These are phyloP conservation scores for Pichia sp. DNA, from an alignment of 1,139 yeast genomes.

Conservation along the genomic window DNA sequence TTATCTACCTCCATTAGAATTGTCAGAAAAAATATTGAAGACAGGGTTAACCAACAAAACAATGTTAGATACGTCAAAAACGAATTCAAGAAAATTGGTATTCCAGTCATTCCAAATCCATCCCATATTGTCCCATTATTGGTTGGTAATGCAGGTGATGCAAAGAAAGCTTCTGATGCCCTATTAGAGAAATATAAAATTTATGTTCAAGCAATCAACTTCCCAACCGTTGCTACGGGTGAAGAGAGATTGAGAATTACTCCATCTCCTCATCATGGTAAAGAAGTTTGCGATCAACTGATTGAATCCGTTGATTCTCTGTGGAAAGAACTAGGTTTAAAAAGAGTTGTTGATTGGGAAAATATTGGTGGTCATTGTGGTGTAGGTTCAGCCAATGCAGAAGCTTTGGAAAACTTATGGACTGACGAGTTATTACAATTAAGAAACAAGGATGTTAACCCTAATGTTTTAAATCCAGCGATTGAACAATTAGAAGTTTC, in stretches of 20 bases:
- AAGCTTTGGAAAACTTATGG: conserved; percentile 57
- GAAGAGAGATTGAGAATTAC: conserved; percentile 94
- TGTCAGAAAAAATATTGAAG: conserved; percentile 69
- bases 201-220: conserved; percentile 96
- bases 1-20: conserved; percentile 80
- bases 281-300: conserved; percentile 66
- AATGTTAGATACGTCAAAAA: conserved; percentile 81
- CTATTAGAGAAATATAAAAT: conserved; percentile 77
- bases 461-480: conserved; percentile 55
- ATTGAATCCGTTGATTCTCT: conserved; percentile 74
- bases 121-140: conserved; percentile 94
- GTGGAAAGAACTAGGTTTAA: conserved; percentile 64
- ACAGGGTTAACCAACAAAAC: conserved; percentile 77
- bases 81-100: conserved; percentile 59
- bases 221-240: conserved; percentile 96
- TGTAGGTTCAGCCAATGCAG: conserved; percentile 51
- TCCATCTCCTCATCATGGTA: conserved; percentile 94
- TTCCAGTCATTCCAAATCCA: conserved; percentile 96
- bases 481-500: conserved; percentile 57
- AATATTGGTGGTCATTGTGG: conserved; percentile 80
- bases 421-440: conserved; percentile 67
- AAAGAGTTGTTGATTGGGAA: conserved; percentile 75
- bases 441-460: conserved; percentile 53
- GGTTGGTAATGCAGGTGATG: conserved; percentile 89
- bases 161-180: conserved; percentile 85